phyloP scores from a whole-genome alignment of 371 early-diverging fungal genomes.

The Actinomortierella wolfii region DNA sequence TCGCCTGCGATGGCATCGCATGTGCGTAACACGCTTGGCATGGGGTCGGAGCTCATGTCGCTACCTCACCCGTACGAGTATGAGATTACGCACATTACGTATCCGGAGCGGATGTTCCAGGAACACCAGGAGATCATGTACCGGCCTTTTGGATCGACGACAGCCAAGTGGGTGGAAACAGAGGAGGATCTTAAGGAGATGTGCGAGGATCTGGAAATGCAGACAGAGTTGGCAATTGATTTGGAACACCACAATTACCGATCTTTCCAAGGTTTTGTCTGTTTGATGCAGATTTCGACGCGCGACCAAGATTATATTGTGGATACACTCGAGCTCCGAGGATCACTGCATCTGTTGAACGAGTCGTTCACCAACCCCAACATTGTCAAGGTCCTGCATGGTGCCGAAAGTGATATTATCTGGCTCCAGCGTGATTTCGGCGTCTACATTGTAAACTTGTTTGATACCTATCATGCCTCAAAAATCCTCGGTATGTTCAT shows the following conservation, averaged over 20 bases:
- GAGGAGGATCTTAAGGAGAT: conserved; percentile 66
- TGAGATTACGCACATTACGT: conserved; percentile 83
- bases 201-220: conserved; percentile 62
- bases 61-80: conserved; percentile 91
- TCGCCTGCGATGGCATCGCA: not conserved
- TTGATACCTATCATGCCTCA: conserved; percentile 96
- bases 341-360: conserved; percentile 79
- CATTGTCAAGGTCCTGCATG: conserved; percentile 92
- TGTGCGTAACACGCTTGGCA: not conserved
- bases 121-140: conserved; percentile 57
- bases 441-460: conserved; percentile 92
- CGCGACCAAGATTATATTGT: conserved; percentile 89
- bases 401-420: conserved; percentile 93
- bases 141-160: conserved; percentile 62
- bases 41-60: conserved; percentile 14
- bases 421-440: conserved; percentile 99
- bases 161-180: conserved; percentile 74
- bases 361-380: conserved; percentile 84
- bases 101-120: conserved; percentile 75
- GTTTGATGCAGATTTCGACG: conserved; percentile 93
- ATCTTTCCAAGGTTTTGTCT: conserved; percentile 93
- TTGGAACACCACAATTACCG: conserved; percentile 95
- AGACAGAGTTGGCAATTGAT: conserved; percentile 89
- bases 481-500: conserved; percentile 64
- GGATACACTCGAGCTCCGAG: conserved; percentile 88